Conservation (phyloP, 2,329 filamentous ascomycete species). For the Huntiella decipiens region DNA sequence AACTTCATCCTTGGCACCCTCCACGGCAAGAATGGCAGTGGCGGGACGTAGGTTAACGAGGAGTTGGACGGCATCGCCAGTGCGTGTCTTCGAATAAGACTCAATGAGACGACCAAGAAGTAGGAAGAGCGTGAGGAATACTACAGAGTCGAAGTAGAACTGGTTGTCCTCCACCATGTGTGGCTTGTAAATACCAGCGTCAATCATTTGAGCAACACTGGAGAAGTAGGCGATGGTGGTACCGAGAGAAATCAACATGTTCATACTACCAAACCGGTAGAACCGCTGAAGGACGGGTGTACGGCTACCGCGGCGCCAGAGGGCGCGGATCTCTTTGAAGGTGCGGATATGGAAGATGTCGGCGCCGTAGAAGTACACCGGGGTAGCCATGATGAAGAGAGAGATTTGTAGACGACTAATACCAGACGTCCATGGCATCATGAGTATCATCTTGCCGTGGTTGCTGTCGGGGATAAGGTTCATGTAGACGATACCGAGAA, state of each 20-base stretch:
- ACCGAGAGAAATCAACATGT: constrained; percentile 75
- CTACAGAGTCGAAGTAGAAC: constrained; percentile 81
- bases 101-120: constrained; percentile 59
- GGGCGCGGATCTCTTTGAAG: constrained; percentile 53
- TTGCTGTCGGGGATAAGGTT: constrained; percentile 48
- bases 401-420: constrained; percentile 62
- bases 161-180: constrained; percentile 27
- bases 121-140: constrained; percentile 79
- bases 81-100: constrained; percentile 78
- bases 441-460: constrained; percentile 42
- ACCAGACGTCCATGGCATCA: constrained; percentile 50
- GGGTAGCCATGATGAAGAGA: constrained; percentile 63
- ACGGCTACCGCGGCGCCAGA: constrained; percentile 61
- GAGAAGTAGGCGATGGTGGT: constrained; percentile 76
- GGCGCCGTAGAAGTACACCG: constrained; percentile 71
- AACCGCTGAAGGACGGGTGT: constrained; percentile 58
- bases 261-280: constrained; percentile 93
- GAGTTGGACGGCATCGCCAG: constrained; percentile 67
- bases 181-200: constrained; percentile 28
- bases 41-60: constrained; percentile 60
- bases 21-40: constrained; percentile 50
- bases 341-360: constrained; percentile 69
- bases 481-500: constrained; percentile 87
- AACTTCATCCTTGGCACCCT: constrained; percentile 19
- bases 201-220: constrained; percentile 59